phyloP scores from a whole-genome alignment of 805 yeast species.

The Myxozyma geophila region DNA sequence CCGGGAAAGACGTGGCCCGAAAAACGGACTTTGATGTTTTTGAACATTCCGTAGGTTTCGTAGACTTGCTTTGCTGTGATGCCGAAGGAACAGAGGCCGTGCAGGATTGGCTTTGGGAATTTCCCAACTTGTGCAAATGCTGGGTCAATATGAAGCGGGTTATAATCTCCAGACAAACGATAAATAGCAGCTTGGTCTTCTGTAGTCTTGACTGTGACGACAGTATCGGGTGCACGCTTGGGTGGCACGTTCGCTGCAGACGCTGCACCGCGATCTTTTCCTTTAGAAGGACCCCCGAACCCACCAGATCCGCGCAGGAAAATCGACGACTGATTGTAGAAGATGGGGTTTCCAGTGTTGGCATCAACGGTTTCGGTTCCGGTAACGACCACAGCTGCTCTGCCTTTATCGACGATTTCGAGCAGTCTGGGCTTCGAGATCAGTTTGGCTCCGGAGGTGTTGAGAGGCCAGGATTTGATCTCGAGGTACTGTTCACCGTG shows the following conservation, averaged over 20 bases:
- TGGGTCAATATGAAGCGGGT: constrained; percentile 93
- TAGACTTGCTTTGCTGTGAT: constrained; percentile 72
- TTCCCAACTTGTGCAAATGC: constrained; percentile 84
- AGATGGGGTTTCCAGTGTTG: constrained; percentile 67
- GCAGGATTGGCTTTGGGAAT: constrained; percentile 84
- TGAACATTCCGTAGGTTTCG: constrained; percentile 80
- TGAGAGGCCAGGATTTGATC: constrained; percentile 75
- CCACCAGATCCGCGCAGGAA: constrained; percentile 77
- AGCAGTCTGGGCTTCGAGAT: constrained; percentile 68
- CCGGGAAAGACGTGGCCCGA: constrained; percentile 94
- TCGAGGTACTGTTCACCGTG: constrained; percentile 96
- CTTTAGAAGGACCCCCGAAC: constrained; percentile 56
- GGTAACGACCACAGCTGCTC: constrained; percentile 75
- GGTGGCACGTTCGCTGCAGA: constrained; percentile 68
- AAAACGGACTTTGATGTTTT: constrained; percentile 87
- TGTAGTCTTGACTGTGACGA: constrained; percentile 59
- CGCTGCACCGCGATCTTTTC: constrained; percentile 64
- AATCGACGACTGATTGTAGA: constrained; percentile 81
- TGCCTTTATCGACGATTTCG: constrained; percentile 80
- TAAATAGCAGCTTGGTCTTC: constrained; percentile 85
- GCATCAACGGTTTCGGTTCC: constrained; percentile 73
- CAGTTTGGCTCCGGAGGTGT: constrained; percentile 57
- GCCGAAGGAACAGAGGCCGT: constrained; percentile 90
- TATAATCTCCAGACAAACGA: constrained; percentile 90
- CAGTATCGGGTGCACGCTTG: constrained; percentile 66